phyloP scores from a whole-genome alignment of 805 yeast species.

The Saccharomyces mikatae region DNA sequence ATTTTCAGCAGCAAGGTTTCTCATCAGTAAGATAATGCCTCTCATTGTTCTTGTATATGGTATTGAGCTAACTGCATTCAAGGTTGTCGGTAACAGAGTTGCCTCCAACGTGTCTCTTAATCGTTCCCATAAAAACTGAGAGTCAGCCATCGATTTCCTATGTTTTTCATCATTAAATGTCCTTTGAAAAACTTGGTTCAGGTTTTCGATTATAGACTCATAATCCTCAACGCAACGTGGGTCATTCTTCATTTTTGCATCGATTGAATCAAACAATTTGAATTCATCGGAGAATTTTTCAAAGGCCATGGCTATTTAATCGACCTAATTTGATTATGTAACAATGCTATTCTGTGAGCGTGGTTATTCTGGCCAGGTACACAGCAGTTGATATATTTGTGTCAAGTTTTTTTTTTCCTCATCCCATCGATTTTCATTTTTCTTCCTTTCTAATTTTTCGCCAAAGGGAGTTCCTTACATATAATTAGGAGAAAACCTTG shows the following conservation, averaged over 20 bases:
- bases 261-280: neutral
- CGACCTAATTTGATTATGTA: neutral
- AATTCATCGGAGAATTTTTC: neutral
- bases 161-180: slow-evolving; percentile 23
- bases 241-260: neutral
- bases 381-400: neutral
- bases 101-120: slow-evolving; percentile 11
- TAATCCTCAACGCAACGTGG: neutral
- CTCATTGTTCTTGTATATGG: slow-evolving; percentile 33
- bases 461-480: neutral
- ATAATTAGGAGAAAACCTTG: neutral
- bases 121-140: slow-evolving; percentile 24
- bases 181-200: slow-evolving; percentile 19
- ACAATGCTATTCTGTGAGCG: neutral
- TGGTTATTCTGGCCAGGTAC: neutral
- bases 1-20: slow-evolving; percentile 38
- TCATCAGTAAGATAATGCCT: slow-evolving; percentile 40
- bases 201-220: neutral
- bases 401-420: neutral
- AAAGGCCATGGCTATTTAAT: neutral
- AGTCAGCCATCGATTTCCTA: slow-evolving; percentile 20
- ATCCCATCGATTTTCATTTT: neutral
- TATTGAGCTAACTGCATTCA: slow-evolving; percentile 5
- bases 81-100: neutral
- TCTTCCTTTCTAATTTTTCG: neutral